Evolutionary conservation across 2,329 filamentous ascomycete genomes (phyloP).

Genomic region (Pseudomassariella vexata): DNA sequence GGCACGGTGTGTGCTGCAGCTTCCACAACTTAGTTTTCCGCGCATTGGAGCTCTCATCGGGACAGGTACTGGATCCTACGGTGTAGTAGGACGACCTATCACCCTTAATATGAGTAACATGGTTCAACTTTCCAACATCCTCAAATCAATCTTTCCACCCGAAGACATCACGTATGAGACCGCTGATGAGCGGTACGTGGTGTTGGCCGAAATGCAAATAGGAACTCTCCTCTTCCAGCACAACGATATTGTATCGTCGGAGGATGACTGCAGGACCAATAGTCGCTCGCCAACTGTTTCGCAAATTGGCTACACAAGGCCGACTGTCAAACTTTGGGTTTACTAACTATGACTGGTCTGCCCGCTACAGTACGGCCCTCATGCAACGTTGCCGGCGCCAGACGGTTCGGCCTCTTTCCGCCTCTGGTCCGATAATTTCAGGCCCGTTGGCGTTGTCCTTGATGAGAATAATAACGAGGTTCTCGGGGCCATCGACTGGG

Average conservation of each 20-base stretch:
- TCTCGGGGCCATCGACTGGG: slow-evolving; percentile 33
- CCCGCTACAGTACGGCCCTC: slow-evolving; percentile 8
- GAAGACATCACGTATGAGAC: slow-evolving; percentile 16
- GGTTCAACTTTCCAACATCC: slow-evolving; percentile 15
- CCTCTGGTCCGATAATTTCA: slow-evolving; percentile 29
- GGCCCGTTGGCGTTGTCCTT: slow-evolving; percentile 25
- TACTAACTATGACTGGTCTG: slow-evolving; percentile 21
- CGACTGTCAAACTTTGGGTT: slow-evolving; percentile 22
- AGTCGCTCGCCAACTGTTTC: slow-evolving; percentile 34
- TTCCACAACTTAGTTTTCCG: slow-evolving; percentile 26
- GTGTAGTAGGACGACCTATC: slow-evolving; percentile 27
- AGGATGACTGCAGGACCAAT: slow-evolving; percentile 35
- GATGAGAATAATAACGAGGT: slow-evolving; percentile 20
- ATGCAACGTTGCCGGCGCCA: slow-evolving; percentile 10
- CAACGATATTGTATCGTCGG: slow-evolving; percentile 29
- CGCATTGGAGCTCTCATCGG: slow-evolving; percentile 32
- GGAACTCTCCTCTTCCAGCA: slow-evolving; percentile 32
- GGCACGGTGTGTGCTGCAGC: slow-evolving; percentile 32
- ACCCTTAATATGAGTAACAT: slow-evolving; percentile 37
- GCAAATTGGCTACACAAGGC: slow-evolving; percentile 22
- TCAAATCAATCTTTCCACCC: slow-evolving; percentile 12
- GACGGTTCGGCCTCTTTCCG: slow-evolving; percentile 11
- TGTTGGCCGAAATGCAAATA: slow-evolving; percentile 35
- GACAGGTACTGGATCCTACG: slow-evolving; percentile 16
- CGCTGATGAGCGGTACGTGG: slow-evolving; percentile 30